A percentile compares a stretch with the other conserved stretches of the same genome.
Evolutionary conservation across 495 filamentous ascomycete genomes (phyloP).

Genomic region (Choiromyces venosus): DNA sequence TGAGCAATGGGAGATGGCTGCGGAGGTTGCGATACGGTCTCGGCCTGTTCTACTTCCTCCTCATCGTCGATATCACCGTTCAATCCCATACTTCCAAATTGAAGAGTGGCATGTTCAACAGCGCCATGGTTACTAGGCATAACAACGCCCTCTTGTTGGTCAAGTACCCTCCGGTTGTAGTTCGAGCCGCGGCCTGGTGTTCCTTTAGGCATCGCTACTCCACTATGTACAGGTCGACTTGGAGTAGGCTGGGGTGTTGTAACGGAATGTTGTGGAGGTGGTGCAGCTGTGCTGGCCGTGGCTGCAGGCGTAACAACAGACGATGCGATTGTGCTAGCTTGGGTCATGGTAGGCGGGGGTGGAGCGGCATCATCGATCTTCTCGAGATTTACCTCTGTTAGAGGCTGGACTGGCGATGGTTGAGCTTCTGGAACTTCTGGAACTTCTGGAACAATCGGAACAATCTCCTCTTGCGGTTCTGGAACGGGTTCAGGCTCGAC

Average conservation of each 20-base stretch:
- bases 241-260: conserved; percentile 53
- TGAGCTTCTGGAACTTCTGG: conserved; percentile 33
- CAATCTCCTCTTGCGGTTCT: conserved; percentile 14
- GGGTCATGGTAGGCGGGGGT: conserved; percentile 70
- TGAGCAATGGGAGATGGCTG: conserved; percentile 88
- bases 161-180: conserved; percentile 62
- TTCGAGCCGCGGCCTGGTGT: conserved; percentile 59
- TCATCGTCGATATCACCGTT: conserved; percentile 91
- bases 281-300: conserved; percentile 48
- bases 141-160: conserved; percentile 94
- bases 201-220: conserved; percentile 55
- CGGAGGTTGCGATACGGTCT: conserved; percentile 89
- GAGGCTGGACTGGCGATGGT: conserved; percentile 39
- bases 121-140: conserved; percentile 94
- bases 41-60: conserved; percentile 91
- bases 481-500: conserved; percentile 31
- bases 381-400: conserved; percentile 88
- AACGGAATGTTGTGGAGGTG: conserved; percentile 55
- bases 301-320: conserved; percentile 64
- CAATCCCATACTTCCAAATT: conserved; percentile 92
- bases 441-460: conserved; percentile 38
- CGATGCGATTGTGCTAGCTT: conserved; percentile 84
- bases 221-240: conserved; percentile 46
- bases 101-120: conserved; percentile 86
- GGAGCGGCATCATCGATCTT: conserved; percentile 74